phyloP scores from a whole-genome alignment of 2,329 filamentous ascomycete genomes.

The Colletotrichum filicis region DNA sequence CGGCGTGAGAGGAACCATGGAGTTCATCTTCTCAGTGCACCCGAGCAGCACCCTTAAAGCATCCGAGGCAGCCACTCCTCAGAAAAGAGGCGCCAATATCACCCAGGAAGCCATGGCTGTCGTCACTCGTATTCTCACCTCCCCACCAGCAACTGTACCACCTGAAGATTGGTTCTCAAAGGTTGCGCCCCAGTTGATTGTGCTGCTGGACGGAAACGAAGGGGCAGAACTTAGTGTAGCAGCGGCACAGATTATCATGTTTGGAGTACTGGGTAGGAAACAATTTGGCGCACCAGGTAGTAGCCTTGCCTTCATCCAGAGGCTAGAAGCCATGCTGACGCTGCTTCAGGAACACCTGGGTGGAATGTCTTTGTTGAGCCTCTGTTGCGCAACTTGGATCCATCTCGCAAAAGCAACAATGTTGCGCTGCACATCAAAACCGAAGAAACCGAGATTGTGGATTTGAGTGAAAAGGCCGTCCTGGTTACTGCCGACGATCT shows the following conservation, averaged over 20 bases:
- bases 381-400: constrained; percentile 63
- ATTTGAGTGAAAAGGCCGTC: constrained; percentile 54
- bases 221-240: constrained; percentile 68
- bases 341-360: constrained; percentile 60
- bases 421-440: neutral
- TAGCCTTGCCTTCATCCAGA: constrained; percentile 1
- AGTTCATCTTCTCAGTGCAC: constrained; percentile 78
- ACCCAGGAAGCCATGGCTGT: constrained; percentile 75
- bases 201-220: constrained; percentile 69
- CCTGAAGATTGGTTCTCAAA: constrained; percentile 69
- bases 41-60: constrained; percentile 58
- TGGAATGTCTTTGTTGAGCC: constrained; percentile 73
- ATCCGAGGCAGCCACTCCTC: constrained; percentile 54
- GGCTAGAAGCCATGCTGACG: constrained; percentile 20
- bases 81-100: constrained; percentile 71
- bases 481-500: constrained; percentile 62
- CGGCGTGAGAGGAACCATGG: constrained; percentile 74
- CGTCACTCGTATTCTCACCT: constrained; percentile 70
- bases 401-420: constrained; percentile 45
- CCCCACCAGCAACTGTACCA: constrained; percentile 64
- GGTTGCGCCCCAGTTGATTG: constrained; percentile 70
- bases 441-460: constrained; percentile 50
- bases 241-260: constrained; percentile 71
- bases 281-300: constrained; percentile 71
- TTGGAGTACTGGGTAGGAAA: constrained; percentile 73